Evolutionary conservation across 2,329 filamentous ascomycete genomes (phyloP).

Genomic region (Dothideomycetes sp.): DNA sequence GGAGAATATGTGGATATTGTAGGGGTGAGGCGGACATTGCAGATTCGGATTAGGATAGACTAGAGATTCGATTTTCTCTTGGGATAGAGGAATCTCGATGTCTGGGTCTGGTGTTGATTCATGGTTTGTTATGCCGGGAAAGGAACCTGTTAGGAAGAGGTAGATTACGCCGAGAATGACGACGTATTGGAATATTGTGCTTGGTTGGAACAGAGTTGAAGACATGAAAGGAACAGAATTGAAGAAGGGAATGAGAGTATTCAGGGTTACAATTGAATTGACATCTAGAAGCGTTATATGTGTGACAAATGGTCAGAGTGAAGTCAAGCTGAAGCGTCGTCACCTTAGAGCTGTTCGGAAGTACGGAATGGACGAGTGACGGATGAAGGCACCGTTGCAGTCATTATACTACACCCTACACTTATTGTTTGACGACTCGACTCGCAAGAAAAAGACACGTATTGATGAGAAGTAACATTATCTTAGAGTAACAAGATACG

Average conservation of each 20-base stretch:
- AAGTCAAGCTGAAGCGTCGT: no score
- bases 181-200: slow-evolving; percentile 25
- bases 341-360: no score
- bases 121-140: background rate
- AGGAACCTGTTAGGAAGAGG: slow-evolving; percentile 23
- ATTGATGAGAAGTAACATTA: no score
- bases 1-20: slow-evolving; percentile 41
- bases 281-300: no score
- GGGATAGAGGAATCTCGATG: slow-evolving; percentile 17
- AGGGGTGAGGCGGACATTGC: slow-evolving; percentile 30
- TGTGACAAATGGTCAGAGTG: no score
- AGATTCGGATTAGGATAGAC: slow-evolving; percentile 33
- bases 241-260: background rate
- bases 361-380: no score
- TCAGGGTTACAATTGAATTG: background rate
- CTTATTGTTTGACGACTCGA: no score
- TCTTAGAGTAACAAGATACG: no score
- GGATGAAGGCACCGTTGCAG: no score
- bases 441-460: no score
- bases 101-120: slow-evolving; percentile 7
- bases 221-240: background rate
- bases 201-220: slow-evolving; percentile 11
- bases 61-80: slow-evolving; percentile 29
- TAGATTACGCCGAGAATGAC: slow-evolving; percentile 25
- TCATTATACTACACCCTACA: no score